These are phyloP conservation scores for Radiomyces spectabilis DNA, from an alignment of 192 early-diverging fungal species.

Conservation along the genomic window DNA sequence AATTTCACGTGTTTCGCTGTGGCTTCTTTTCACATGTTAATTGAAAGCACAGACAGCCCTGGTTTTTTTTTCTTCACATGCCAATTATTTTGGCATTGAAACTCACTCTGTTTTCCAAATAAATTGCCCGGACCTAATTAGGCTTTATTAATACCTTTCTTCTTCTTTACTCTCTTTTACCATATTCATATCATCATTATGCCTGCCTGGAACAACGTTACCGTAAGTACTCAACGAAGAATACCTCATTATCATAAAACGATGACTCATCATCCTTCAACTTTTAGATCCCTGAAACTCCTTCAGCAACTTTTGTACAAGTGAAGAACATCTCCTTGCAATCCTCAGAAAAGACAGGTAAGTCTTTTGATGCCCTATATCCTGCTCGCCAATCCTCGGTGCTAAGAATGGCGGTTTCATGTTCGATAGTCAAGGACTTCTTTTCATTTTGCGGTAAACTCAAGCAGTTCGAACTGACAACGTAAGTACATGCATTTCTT, in stretches of 20 bases:
- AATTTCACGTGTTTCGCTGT: too few species aligned
- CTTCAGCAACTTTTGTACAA: conserved; percentile 34
- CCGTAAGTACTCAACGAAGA: neutral
- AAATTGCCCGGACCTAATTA: neutral
- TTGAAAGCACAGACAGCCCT: neutral
- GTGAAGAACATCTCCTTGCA: conserved; percentile 37
- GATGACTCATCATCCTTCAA: neutral
- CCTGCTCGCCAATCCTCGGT: too few species aligned
- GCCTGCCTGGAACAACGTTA: neutral
- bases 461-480: conserved; percentile 43
- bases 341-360: conserved; percentile 41
- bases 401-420: too few species aligned
- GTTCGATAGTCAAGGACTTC: conserved; percentile 34
- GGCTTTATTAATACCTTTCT: neutral
- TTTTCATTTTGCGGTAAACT: conserved; percentile 57
- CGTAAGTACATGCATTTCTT: conserved; percentile 27
- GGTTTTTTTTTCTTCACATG: neutral
- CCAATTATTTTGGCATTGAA: neutral
- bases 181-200: neutral
- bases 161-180: neutral
- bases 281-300: conserved; percentile 25
- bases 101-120: neutral
- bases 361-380: conserved; percentile 11
- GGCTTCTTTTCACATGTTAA: too few species aligned
- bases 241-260: neutral